Evolutionary conservation across 257 asterid species (phyloP), one percentile per base, ranked within the genome.

Genomic region (Avicennia marina): DNA sequence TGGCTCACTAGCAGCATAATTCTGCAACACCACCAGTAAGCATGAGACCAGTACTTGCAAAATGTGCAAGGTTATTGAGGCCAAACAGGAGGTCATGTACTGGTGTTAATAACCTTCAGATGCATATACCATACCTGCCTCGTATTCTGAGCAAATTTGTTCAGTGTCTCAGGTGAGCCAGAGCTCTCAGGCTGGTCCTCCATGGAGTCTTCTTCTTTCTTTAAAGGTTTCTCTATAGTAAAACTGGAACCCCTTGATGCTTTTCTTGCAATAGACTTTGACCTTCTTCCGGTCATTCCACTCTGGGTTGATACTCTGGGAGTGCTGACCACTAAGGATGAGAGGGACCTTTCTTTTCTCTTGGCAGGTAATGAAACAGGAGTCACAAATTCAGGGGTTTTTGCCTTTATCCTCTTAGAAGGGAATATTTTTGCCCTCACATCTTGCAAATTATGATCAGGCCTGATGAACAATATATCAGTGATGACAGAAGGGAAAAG

Each of bases 261-360:
- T 75, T 91, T 91, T 73, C 98, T 81, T 29, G 94, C 82, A 52
- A 64, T 80, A 45, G 85, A 83, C 62, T 85, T 91, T 63, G 97
- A 85, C 66, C 98, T 78, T 72, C 89, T 75, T 71, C 97, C 95
- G 0, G 98, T 88, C 85, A 80, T 64, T 58, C 96, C 96, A 59
- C 75, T 57, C 64, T 85, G 95, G 11, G 95, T 13, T 60, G 96
- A 80, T 54, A 91, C 95, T 71, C 90, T 82, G 20, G 98, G 98
- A 52, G 98, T 82, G 81, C 81, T 88, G 53, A 91, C 91, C 58
- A 86, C 98, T 83, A 91, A 71, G 10, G 96, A 80, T 4, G 98
- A 91, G 60, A 91, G 96, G 12, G 95, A 91, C 67, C 94, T 80
- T 80, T 91, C 98, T 81, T 91, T 91, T 72, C 95, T 81, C 86